Evolutionary conservation across 352 stramenopile genomes (phyloP), one percentile per base, ranked within the genome.

Genomic region (Globisporangium ultimum): DNA sequence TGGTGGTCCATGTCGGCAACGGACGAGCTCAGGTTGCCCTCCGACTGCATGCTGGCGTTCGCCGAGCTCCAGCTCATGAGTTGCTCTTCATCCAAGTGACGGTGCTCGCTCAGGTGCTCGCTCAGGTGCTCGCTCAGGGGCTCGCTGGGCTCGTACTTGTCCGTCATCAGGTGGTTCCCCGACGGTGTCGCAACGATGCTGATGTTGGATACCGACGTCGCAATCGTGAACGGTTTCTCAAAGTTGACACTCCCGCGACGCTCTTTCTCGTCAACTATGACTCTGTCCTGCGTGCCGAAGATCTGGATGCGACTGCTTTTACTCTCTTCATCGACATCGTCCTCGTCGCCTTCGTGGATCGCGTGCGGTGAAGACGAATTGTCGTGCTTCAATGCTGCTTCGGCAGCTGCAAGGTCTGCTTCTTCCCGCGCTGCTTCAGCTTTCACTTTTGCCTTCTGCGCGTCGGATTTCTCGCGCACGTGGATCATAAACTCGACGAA

Each of bases 401-500:
- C 41, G 45, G 48, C 46, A 38, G 60, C 48, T 38, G 48, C 53
- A 12, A 42, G 61, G 38, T 65, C 60, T n/a, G 55, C 69, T 8
- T 55, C 67, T 17, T 74, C 43, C 22, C 28, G 60, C 0, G 62
- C 20, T 12, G 15, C 20, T 48, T 66, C 53, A 0, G 60, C 54
- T 8, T 62, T 49, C 21, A 22, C 0, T 17, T 61, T 61, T 14
- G 49, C 53, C 21, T 79, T 78, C 42, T 89, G 76, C 49, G 86
- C 66, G 8, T 57, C 74, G 0, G 81, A 88, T 41, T 89, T 91
- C 54, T 87, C 77, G 2, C 81, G 79, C 14, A 91, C 79, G 61
- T 89, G 75, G 43, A 91, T 84, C 83, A 92, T 94, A 55, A 92
- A 94, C 60, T 92, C 78, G 53, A 94, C 74, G 60, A 95, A 95